Conservation (phyloP, 177 flowering plant species). For the Vitis hybrid region DNA sequence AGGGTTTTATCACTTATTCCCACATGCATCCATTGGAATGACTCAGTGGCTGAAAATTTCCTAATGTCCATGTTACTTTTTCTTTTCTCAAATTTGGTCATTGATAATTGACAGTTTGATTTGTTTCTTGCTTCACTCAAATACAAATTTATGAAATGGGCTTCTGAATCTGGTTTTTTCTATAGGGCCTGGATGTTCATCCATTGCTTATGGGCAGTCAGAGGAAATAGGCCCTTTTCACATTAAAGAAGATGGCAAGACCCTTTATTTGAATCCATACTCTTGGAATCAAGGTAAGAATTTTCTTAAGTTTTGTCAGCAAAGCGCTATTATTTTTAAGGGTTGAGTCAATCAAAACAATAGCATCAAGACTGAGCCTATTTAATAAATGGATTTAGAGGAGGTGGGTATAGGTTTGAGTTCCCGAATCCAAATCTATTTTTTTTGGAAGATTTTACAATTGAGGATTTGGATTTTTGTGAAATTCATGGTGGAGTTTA, state of each 20-base stretch:
- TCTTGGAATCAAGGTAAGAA: conserved; percentile 86
- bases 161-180: conserved; percentile 14
- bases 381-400: no score
- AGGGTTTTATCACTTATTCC: no score
- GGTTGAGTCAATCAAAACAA: background rate
- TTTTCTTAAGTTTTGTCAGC: background rate
- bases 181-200: conserved; percentile 94
- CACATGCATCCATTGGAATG: no score
- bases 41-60: no score
- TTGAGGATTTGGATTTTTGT: no score
- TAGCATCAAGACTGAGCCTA: no score
- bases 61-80: no score
- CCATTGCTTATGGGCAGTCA: conserved; percentile 85
- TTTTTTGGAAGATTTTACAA: no score
- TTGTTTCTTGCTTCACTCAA: background rate
- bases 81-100: background rate
- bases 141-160: background rate
- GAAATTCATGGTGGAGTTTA: no score
- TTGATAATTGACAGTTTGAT: background rate
- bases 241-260: conserved; percentile 70
- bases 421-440: no score
- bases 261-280: conserved; percentile 72
- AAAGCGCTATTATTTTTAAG: background rate
- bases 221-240: conserved; percentile 96
- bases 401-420: no score